Evolutionary conservation across 345 rosid genomes (phyloP), one percentile per base, ranked within the genome.

Genomic region (Arabis alpina): DNA sequence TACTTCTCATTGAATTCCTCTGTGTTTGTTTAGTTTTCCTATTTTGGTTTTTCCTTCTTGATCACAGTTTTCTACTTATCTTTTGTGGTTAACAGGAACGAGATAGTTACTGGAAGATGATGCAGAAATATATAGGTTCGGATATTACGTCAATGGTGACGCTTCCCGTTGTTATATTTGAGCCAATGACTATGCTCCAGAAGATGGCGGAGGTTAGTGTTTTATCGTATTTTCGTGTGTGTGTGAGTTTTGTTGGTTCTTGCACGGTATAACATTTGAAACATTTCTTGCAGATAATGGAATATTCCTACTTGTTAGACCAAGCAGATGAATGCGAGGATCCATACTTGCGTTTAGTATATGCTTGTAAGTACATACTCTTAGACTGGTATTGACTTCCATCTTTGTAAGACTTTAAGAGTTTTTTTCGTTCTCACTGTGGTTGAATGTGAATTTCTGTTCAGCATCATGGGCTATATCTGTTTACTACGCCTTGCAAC

Each of bases 101-200:
- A 56, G 97, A 93, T 14, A 73, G 96, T 75, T 86, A 91, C 74
- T 91, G 96, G 97, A 91, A 87, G 80, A 86, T 86, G 93, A 89
- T 93, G 97, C 98, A 91, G 51, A 91, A 86, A 8, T 89, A 93
- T 64, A 77, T 91, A 51, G 97, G 97, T 5, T 81, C 96, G 9
- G 97, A 93, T 76, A 78, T 91, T 34, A 89, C 98, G 4, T 91
- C 98, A 11, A 83, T 93, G 98, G 96, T 91, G 71, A 93, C 97
- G 12, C 96, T 93, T 80, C 97, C 98, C 50, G 98, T 91, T 27
- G 60, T 85, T 59, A 86, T 91, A 72, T 89, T 93, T 73, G 96
- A 93, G 79, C 96, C 97, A 14, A 86, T 89, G 94, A 87, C 98
- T 49, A 93, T 89, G 96, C 84, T 91, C 52, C 98, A 86, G 85